Base-by-base conservation (phyloP, 495 filamentous ascomycete genomes). In the Penicillium lividum region DNA sequence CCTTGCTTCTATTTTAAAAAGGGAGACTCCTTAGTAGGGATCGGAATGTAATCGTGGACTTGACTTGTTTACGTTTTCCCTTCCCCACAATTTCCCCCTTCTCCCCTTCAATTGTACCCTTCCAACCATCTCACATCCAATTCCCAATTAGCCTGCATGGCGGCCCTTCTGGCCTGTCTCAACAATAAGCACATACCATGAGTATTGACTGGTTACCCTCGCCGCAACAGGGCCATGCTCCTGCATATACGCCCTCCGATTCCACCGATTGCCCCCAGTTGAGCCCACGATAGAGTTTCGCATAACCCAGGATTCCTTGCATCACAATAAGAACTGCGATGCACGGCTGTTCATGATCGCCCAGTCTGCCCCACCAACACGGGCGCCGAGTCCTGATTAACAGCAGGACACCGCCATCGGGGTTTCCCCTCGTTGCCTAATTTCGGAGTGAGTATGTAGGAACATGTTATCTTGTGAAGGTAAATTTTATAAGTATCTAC, bases 351-450 rank as follows among this genome's bases (percentile, higher is more conserved):
- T 76, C 40, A 70, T 65, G 4, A 60, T 74, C 3, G 73, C 71
- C 2, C 64, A 76, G 11, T 76, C 71, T 5, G 70, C 69, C 1
- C 66, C 64, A 3, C 70, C 69, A 25, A 73, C 71, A 3, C 58
- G 70, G 1, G 65, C 64, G 3, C 51, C 56, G 3, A 74, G 55
- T 42, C 71, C 68, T 0, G 57, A 56, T 44, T 44, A 31, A 7
- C 49, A 42, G 22, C 54, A 34, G 22, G 50, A 43, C n/a, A 48
- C 53, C 15, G 70, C 33, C 77, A 78, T 5, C 58, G 65, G 7
- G 77, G 76, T 59, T 74, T 77, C 51, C 58, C 62, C 59, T 77
- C 77, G 50, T 77, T 76, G 56, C 77, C 77, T 78, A 53, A 28
- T 25, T 22, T 38, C 33, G 13, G 34, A 0, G 7, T 38, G 31